Conservation (phyloP, 306 rosid genomes). For the Medicago ruthenica region DNA sequence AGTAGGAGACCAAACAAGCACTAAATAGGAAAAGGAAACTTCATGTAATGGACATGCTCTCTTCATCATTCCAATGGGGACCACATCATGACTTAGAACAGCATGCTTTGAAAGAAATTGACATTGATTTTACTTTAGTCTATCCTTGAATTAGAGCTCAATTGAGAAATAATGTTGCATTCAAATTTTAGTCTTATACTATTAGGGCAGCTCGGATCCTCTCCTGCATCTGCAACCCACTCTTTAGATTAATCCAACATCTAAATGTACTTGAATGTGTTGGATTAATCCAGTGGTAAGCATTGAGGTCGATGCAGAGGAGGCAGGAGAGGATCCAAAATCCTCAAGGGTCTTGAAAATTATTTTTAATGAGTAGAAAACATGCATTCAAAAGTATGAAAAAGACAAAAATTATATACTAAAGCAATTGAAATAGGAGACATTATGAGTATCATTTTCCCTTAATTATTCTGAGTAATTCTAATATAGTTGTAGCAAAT, state of each 20-base stretch:
- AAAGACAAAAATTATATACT: neutral
- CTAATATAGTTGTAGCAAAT: neutral
- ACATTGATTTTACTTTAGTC: neutral
- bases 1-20: too few relatives aligned
- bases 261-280: neutral
- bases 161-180: neutral
- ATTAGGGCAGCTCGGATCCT: too few relatives aligned
- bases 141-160: neutral
- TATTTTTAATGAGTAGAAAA: neutral
- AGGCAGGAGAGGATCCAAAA: neutral
- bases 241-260: neutral
- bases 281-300: neutral
- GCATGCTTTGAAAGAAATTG: slow-evolving; percentile 13
- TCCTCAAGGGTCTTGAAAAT: neutral
- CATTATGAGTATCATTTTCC: slow-evolving; percentile 14
- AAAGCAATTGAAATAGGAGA: slow-evolving; percentile 24
- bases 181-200: too few relatives aligned
- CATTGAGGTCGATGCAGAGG: neutral
- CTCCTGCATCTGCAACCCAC: too few relatives aligned
- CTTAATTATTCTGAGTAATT: neutral
- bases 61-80: slow-evolving; percentile 26
- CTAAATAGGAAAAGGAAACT: slow-evolving; percentile 12
- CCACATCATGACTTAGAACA: slow-evolving; percentile 14
- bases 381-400: slow-evolving; percentile 6
- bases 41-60: slow-evolving; percentile 15